phyloP scores from a whole-genome alignment of 352 stramenopile genomes.

The Phytophthora agathidicida region DNA sequence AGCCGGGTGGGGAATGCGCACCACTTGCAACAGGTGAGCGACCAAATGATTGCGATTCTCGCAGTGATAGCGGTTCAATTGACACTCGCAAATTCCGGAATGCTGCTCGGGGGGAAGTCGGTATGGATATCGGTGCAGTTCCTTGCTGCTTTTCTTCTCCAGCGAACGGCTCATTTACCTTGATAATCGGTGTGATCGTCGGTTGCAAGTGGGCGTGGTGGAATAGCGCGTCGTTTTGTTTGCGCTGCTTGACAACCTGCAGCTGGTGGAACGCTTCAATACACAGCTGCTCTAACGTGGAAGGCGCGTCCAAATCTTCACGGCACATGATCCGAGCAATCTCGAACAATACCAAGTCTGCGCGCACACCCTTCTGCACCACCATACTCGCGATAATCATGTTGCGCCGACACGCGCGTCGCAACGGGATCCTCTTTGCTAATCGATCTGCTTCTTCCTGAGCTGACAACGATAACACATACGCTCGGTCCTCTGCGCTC shows the following conservation, averaged over 20 bases:
- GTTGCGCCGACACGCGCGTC: slow-evolving; percentile 74
- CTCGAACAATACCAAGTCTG: slow-evolving; percentile 67
- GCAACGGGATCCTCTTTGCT: slow-evolving; percentile 75
- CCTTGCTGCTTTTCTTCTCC: slow-evolving; percentile 8
- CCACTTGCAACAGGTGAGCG: slow-evolving; percentile 48
- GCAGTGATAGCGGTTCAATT: slow-evolving; percentile 49
- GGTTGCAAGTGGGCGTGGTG: slow-evolving; percentile 23
- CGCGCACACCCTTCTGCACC: slow-evolving; percentile 77
- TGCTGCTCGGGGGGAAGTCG: slow-evolving; percentile 26
- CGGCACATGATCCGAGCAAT: slow-evolving; percentile 87
- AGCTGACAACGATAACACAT: slow-evolving; percentile 67
- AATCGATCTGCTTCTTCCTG: slow-evolving; percentile 62
- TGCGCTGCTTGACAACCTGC: slow-evolving; percentile 39
- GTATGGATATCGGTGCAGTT: slow-evolving; percentile 19
- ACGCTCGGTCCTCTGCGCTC: slow-evolving; percentile 61
- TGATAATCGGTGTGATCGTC: slow-evolving; percentile 15
- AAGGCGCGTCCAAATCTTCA: slow-evolving; percentile 80
- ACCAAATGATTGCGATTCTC: slow-evolving; percentile 24
- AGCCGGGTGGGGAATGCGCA: slow-evolving; percentile 69
- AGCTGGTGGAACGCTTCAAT: slow-evolving; percentile 75
- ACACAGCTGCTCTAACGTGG: slow-evolving; percentile 66
- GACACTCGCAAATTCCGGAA: slow-evolving; percentile 56
- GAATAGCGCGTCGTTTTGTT: slow-evolving; percentile 28
- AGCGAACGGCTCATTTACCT: slow-evolving; percentile 14
- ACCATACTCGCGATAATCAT: slow-evolving; percentile 84